Conservation (phyloP, 768 basidiomycete genomes). For the Mycena polygramma region DNA sequence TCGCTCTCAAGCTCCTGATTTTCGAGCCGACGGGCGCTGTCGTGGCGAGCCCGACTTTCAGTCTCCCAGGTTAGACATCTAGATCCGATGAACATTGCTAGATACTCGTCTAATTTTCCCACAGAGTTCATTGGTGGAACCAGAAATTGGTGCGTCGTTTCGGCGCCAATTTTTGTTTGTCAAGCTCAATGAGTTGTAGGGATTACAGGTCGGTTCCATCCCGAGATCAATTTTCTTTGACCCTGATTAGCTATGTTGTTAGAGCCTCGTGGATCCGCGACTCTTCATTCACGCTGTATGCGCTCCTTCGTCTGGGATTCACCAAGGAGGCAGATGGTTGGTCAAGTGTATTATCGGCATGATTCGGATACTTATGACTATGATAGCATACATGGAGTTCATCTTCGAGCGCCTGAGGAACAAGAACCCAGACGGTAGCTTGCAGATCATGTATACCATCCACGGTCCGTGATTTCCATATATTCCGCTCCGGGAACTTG, state of each 20-base stretch:
- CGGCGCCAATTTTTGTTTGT: not conserved
- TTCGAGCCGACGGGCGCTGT: constrained; percentile 96
- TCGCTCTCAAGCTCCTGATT: constrained; percentile 94
- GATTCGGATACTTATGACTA: too few relatives aligned
- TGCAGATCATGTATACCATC: constrained; percentile 99
- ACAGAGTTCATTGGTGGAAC: constrained; percentile 74
- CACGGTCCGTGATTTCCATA: constrained; percentile 65
- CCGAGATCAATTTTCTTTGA: not conserved
- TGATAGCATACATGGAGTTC: constrained; percentile 88
- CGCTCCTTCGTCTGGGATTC: constrained; percentile 92
- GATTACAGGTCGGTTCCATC: constrained; percentile 67
- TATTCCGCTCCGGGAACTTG: not conserved
- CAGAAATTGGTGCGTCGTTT: constrained; percentile 78
- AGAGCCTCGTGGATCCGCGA: constrained; percentile 96
- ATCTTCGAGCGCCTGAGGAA: constrained; percentile 86
- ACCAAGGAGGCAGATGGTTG: constrained; percentile 92
- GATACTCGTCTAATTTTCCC: not conserved
- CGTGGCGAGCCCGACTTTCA: constrained; percentile 96
- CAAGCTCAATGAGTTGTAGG: constrained; percentile 50
- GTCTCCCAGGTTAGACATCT: constrained; percentile 74
- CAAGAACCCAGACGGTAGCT: constrained; percentile 89
- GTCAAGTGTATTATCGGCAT: constrained; percentile 32
- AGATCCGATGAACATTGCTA: too few relatives aligned
- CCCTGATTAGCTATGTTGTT: not conserved
- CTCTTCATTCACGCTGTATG: constrained; percentile 95